Conservation (phyloP, 164 flowering plant genomes). For the Magnolia changhungtana region DNA sequence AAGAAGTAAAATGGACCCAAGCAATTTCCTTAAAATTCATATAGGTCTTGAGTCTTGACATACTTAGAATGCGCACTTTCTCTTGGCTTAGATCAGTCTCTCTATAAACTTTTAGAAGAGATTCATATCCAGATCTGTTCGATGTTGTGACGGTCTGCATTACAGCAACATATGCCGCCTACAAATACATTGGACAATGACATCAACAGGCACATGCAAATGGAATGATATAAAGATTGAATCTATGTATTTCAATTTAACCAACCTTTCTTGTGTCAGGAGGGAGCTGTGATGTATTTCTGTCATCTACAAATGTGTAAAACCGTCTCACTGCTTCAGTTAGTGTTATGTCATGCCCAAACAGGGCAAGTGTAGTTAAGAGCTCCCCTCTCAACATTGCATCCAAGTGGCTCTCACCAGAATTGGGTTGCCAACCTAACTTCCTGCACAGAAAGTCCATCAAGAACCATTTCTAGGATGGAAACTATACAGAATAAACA, state of each 20-base stretch:
- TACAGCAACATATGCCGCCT: conserved; percentile 87
- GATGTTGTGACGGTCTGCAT: conserved; percentile 63
- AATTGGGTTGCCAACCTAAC: conserved; percentile 86
- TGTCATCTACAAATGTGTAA: conserved; percentile 65
- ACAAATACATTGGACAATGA: conserved; percentile 1
- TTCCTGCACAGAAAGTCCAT: conserved; percentile 42
- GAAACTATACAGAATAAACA: neutral
- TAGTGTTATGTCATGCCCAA: conserved; percentile 67
- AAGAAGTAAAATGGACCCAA: neutral
- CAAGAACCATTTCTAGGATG: neutral
- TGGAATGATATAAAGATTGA: neutral
- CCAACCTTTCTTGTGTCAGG: conserved; percentile 34
- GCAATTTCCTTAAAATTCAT: neutral
- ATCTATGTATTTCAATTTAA: neutral
- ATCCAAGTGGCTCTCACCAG: conserved; percentile 85
- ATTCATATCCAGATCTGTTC: conserved; percentile 68
- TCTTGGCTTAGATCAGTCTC: conserved; percentile 92
- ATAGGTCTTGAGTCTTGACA: neutral
- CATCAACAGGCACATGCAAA: neutral
- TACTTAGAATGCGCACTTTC: conserved; percentile 76
- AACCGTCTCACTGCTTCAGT: conserved; percentile 77
- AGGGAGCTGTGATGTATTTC: conserved; percentile 71
- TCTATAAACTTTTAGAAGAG: conserved; percentile 73
- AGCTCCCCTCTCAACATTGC: conserved; percentile 95
- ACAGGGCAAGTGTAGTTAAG: conserved; percentile 67